These are phyloP conservation scores for Sugiyamaella novakii DNA, from an alignment of 1,139 yeast species.

Conservation along the genomic window DNA sequence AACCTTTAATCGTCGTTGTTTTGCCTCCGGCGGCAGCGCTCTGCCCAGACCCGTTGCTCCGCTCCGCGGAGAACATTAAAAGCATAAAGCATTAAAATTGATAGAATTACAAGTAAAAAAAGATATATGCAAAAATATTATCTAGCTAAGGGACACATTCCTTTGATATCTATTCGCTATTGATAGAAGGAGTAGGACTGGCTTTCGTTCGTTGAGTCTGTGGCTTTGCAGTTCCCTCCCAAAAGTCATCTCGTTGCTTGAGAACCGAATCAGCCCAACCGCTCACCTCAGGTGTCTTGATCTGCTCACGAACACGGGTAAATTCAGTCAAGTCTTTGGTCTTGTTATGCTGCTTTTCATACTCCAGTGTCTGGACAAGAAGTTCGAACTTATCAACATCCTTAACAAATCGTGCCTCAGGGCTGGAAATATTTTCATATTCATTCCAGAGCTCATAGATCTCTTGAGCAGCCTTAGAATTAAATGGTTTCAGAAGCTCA, in stretches of 20 bases:
- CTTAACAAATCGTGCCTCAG: constrained; percentile 88
- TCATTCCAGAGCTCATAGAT: constrained; percentile 81
- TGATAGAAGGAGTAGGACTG: constrained; percentile 10
- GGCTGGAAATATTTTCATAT: constrained; percentile 78
- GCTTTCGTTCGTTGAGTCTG: constrained; percentile 16
- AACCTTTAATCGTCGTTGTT: constrained; percentile 48
- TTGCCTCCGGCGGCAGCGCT: constrained; percentile 10
- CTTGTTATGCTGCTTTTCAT: constrained; percentile 64
- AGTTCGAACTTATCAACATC: constrained; percentile 94
- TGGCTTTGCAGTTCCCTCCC: constrained; percentile 34
- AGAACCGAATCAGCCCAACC: constrained; percentile 70
- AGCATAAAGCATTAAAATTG: not conserved
- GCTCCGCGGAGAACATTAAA: not conserved
- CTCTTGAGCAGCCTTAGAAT: constrained; percentile 63
- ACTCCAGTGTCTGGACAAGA: constrained; percentile 87
- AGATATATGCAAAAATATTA: not conserved
- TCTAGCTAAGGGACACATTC: not conserved
- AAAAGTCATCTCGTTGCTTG: constrained; percentile 54
- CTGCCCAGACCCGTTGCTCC: constrained; percentile 7
- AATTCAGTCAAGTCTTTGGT: constrained; percentile 66
- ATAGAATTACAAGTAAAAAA: constrained; percentile 1
- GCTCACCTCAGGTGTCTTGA: constrained; percentile 72
- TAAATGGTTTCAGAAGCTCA: constrained; percentile 62
- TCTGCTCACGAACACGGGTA: constrained; percentile 59
- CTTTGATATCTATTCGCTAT: not conserved